Percentiles rank a stretch among this genome's conserved stretches.
Evolutionary conservation across 2,329 filamentous ascomycete species (phyloP).

Genomic region (Ophiostoma himal-ulmi): DNA sequence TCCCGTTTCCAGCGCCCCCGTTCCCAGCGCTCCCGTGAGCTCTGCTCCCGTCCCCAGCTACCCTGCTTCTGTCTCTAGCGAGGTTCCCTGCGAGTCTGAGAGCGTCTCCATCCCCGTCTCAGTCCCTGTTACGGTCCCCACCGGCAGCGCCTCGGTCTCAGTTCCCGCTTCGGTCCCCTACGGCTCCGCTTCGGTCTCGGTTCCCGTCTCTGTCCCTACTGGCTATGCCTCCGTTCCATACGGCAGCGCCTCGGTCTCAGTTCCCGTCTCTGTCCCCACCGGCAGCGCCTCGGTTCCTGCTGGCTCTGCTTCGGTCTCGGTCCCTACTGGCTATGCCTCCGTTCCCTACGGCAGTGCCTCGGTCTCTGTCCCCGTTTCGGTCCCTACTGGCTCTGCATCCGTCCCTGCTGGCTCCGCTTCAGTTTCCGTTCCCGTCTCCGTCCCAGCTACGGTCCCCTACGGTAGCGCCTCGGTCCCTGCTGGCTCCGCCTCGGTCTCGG

Average conservation of each 20-base stretch:
- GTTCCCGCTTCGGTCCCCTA: not conserved
- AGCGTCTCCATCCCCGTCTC: not conserved
- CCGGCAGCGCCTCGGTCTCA: not conserved
- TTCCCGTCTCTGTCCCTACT: too few relatives aligned
- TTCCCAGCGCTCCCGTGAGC: not conserved
- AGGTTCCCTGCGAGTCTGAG: constrained; percentile 8
- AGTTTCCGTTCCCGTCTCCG: not conserved
- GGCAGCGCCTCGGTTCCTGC: too few relatives aligned
- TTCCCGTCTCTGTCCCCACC: not conserved
- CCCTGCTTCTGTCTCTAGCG: constrained; percentile 4
- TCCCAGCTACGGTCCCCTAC: not conserved
- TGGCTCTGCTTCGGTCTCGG: too few relatives aligned
- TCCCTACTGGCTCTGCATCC: too few relatives aligned
- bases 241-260: too few relatives aligned
- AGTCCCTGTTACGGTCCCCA: not conserved
- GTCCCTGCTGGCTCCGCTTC: too few relatives aligned
- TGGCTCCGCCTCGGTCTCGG: not conserved
- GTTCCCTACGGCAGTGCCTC: too few relatives aligned
- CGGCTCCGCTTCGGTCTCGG: not conserved
- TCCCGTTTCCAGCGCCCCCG: not conserved
- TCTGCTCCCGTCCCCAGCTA: constrained; percentile 3
- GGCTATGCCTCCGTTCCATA: too few relatives aligned
- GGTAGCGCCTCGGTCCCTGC: not conserved
- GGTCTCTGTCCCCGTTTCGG: too few relatives aligned
- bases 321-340: too few relatives aligned